phyloP scores from a whole-genome alignment of 148 eudicot genomes.

The Rhododendron williamsianum region DNA sequence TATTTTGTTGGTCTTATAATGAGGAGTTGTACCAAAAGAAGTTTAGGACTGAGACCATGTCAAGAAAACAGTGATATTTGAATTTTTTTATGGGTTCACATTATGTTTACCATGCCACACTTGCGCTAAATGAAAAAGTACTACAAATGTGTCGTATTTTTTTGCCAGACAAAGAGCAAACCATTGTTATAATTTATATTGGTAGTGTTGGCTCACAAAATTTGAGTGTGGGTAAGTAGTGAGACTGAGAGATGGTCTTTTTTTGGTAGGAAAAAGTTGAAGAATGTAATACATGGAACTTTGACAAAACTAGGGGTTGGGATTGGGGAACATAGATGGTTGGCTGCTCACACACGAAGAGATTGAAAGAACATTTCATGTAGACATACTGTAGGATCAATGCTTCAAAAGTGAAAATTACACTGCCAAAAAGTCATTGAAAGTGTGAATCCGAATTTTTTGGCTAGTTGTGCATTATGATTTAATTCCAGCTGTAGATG shows the following conservation, averaged over 20 bases:
- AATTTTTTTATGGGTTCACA: background rate
- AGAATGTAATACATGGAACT: background rate
- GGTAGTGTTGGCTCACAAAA: background rate
- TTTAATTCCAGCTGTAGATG: background rate
- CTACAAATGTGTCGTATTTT: background rate
- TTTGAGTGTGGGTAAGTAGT: background rate
- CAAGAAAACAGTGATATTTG: background rate
- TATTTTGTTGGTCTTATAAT: background rate
- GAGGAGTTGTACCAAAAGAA: background rate
- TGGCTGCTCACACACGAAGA: background rate
- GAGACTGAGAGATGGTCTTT: background rate
- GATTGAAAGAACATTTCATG: background rate
- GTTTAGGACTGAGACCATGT: background rate
- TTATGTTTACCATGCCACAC: background rate
- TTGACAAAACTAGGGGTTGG: background rate
- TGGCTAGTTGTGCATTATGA: background rate
- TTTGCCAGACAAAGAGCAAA: background rate
- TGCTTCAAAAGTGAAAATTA: background rate
- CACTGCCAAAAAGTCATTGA: background rate
- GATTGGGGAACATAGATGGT: background rate
- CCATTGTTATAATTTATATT: background rate
- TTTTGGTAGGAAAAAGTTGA: background rate
- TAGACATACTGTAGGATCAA: background rate
- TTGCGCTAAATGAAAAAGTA: background rate
- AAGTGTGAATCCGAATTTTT: background rate